A percentile compares a stretch with the other conserved stretches of the same genome.
These are phyloP conservation scores for Brassica incana DNA, from an alignment of 345 rosid species.

Conservation along the genomic window DNA sequence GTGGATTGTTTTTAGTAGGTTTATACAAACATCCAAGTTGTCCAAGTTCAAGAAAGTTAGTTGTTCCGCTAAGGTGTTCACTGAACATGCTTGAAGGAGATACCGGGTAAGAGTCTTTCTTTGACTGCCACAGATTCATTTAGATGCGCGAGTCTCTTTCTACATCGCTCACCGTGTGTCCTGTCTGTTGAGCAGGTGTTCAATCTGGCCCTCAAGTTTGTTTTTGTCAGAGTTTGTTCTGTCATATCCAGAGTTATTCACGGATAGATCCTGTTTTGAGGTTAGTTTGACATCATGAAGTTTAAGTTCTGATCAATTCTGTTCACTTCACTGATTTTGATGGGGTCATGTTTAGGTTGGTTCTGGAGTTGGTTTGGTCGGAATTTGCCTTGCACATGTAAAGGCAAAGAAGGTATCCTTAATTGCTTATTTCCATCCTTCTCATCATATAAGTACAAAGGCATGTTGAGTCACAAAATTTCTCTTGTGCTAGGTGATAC, in stretches of 20 bases:
- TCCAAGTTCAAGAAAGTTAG: conserved; percentile 50
- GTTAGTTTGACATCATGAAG: conserved; percentile 38
- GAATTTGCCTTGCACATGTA: conserved; percentile 76
- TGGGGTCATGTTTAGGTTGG: conserved; percentile 61
- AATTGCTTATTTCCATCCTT: not conserved
- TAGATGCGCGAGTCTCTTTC: not conserved
- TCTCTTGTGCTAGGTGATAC: conserved; percentile 52
- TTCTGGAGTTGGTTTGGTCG: conserved; percentile 86
- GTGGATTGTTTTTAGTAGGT: conserved; percentile 43
- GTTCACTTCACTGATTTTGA: conserved; percentile 11
- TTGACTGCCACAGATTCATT: conserved; percentile 1
- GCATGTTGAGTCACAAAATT: not conserved
- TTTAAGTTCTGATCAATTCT: conserved; percentile 2
- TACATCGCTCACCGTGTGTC: conserved; percentile 1
- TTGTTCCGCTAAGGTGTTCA: conserved; percentile 65
- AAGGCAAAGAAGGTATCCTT: conserved; percentile 68
- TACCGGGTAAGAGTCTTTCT: conserved; percentile 56
- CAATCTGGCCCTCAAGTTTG: conserved; percentile 82
- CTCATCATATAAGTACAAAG: conserved; percentile 1
- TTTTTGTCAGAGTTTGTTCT: conserved; percentile 73
- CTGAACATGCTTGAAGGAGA: conserved; percentile 94
- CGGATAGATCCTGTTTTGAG: conserved; percentile 74
- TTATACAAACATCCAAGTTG: conserved; percentile 44
- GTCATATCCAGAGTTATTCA: conserved; percentile 65
- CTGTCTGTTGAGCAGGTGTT: conserved; percentile 55